These are phyloP conservation scores for Lupinus albus DNA, from an alignment of 306 rosid species.

Conservation along the genomic window DNA sequence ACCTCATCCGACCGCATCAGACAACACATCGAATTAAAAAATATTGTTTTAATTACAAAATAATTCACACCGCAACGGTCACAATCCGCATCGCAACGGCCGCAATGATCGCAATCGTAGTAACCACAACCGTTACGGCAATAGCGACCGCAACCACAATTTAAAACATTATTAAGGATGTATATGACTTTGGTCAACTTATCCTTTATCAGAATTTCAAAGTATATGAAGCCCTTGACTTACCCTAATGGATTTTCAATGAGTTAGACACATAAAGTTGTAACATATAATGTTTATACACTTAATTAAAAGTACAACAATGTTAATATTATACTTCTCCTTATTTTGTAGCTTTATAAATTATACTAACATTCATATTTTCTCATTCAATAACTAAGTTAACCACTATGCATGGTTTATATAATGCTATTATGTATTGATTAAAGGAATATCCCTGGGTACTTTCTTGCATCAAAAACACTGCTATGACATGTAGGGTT, in stretches of 20 bases:
- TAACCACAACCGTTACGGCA: too few relatives aligned
- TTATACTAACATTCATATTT: neutral
- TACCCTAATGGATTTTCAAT: neutral
- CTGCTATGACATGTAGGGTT: conserved; percentile 81
- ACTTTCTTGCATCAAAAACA: conserved; percentile 41
- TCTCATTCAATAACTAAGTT: conserved; percentile 25
- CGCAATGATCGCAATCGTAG: too few relatives aligned
- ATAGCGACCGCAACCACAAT: too few relatives aligned
- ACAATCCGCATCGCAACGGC: too few relatives aligned
- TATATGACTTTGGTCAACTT: conserved; percentile 9
- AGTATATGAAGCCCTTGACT: conserved; percentile 12
- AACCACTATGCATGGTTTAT: conserved; percentile 14
- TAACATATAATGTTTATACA: neutral
- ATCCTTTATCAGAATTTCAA: conserved; percentile 12
- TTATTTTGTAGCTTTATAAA: conserved; percentile 33
- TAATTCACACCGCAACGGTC: too few relatives aligned
- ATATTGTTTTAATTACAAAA: too few relatives aligned
- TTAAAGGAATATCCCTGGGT: conserved; percentile 38
- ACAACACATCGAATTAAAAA: too few relatives aligned
- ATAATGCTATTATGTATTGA: conserved; percentile 27
- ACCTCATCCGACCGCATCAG: too few relatives aligned
- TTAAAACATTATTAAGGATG: too few relatives aligned
- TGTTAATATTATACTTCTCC: conserved; percentile 24
- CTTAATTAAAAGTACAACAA: neutral
- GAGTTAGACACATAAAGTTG: conserved; percentile 11